Base-by-base conservation (phyloP, 2,329 filamentous ascomycete genomes). In the Calonectria montana region DNA sequence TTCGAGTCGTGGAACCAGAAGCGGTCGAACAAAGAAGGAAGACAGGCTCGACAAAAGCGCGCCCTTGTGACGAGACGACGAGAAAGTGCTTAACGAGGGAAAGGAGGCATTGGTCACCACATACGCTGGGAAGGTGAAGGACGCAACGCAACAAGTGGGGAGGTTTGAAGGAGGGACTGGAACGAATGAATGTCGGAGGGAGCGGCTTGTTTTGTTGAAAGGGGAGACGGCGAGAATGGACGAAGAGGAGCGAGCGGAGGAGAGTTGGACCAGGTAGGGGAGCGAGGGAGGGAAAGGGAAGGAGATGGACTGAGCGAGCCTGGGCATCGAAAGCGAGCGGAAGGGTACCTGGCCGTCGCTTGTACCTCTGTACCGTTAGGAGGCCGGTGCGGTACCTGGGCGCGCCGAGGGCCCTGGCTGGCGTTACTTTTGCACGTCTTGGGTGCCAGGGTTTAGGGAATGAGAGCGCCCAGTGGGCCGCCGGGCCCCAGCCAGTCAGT, bases 121-220 rank as follows among this genome's bases (percentile, higher is more conserved):
- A 69, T 70, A 70, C 70, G 74, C 76, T 73, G 71, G 65, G 66
- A 59, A 71, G 45, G 39, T 65, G 73, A 69, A 73, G 50, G 78
- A 59, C 53, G 16, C 75, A 75, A 77, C 73, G 78, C 76, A 78
- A 74, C 74, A 75, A 73, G 78, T 79, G 77, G 77, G 76, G 73
- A 76, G 73, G 73, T 73, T 73, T 79, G 80, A 82, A 82, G 74
- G 82, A 83, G 80, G 77, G 83, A 84, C 83, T 84, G 82, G 82
- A 85, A 84, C 82, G 82, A 84, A 69, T 68, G 80, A 75, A 80
- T 76, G 80, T 73, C 78, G 73, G 80, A 82, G 81, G 80, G 80
- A 83, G 80, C 78, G 81, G 78, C 78, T 81, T 82, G 81, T 83
- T 83, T 84, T 84, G 81, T 83, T 83, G 82, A 82, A 84, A 82